A percentile compares a stretch with the other conserved stretches of the same genome.
Evolutionary conservation across 2,329 filamentous ascomycete species (phyloP).

Genomic region (Tolypocladium ovalisporum): DNA sequence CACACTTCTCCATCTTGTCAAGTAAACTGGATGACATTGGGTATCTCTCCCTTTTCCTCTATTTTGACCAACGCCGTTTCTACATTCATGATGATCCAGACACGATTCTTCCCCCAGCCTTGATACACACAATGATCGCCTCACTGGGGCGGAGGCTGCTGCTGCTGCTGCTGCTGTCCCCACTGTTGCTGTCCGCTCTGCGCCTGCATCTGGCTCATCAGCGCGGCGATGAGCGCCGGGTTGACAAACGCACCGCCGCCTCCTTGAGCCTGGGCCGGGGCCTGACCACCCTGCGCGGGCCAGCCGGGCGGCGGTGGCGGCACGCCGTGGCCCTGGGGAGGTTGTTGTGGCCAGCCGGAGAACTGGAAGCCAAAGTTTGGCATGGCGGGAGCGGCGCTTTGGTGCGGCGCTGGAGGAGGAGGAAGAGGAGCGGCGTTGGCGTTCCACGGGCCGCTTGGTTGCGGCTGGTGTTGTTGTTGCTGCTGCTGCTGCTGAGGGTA

Average conservation of each 20-base stretch:
- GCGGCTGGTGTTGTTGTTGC: slow-evolving; percentile 5
- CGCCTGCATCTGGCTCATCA: slow-evolving; percentile 33
- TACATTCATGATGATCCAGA: neutral
- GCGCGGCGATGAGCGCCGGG: slow-evolving; percentile 43
- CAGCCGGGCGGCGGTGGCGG: slow-evolving; percentile 28
- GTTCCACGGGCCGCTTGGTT: slow-evolving; percentile 7
- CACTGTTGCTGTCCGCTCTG: slow-evolving; percentile 19
- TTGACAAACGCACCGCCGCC: slow-evolving; percentile 40
- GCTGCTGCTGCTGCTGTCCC: slow-evolving; percentile 11
- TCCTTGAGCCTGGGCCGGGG: slow-evolving; percentile 18
- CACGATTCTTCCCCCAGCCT: neutral
- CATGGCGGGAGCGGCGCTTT: slow-evolving; percentile 11
- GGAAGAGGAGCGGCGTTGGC: slow-evolving; percentile 2
- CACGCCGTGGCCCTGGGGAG: slow-evolving; percentile 13
- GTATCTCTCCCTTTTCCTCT: neutral
- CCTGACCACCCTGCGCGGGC: slow-evolving; percentile 15
- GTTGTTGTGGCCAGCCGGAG: slow-evolving; percentile 27
- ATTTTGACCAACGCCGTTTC: neutral
- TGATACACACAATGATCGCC: neutral
- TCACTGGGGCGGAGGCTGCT: neutral
- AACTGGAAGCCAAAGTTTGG: slow-evolving; percentile 33
- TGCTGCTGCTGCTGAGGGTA: slow-evolving; percentile 1
- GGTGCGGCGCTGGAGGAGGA: slow-evolving; percentile 2
- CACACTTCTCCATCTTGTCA: neutral
- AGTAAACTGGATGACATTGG: neutral